Conservation (phyloP, 345 rosid species). For the Viola odorata region DNA sequence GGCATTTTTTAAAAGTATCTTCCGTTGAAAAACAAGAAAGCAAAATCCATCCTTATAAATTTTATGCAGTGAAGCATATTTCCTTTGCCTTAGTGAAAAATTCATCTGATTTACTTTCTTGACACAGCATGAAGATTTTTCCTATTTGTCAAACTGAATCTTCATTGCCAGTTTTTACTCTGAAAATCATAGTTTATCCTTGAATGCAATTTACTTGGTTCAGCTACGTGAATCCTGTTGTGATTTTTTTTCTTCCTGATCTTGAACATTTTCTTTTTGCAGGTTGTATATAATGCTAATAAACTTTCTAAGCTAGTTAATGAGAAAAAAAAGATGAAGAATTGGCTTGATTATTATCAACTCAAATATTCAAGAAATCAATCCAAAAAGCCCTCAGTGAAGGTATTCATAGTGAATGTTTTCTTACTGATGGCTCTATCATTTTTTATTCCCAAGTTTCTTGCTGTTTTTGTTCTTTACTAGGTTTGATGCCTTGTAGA, state of each 20-base stretch:
- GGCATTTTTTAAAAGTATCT: background rate
- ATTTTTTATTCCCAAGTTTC: background rate
- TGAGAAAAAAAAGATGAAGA: conserved; percentile 60
- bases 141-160: too few relatives aligned
- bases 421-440: background rate
- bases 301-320: conserved; percentile 51
- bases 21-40: background rate
- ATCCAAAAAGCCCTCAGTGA: conserved; percentile 42
- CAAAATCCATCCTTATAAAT: background rate
- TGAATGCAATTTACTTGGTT: too few relatives aligned
- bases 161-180: too few relatives aligned
- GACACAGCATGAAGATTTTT: too few relatives aligned
- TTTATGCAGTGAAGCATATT: background rate
- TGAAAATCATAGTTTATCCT: too few relatives aligned
- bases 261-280: conserved; percentile 19
- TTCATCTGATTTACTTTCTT: background rate
- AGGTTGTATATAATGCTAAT: conserved; percentile 81
- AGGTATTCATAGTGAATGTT: conserved; percentile 35
- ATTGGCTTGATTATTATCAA: conserved; percentile 85
- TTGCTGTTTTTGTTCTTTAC: background rate
- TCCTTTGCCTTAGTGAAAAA: background rate
- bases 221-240: background rate
- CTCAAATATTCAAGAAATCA: conserved; percentile 61
- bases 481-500: background rate
- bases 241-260: too few relatives aligned